phyloP scores from a whole-genome alignment of 768 basidiomycete genomes.

The Coprinopsis strossmayeri region DNA sequence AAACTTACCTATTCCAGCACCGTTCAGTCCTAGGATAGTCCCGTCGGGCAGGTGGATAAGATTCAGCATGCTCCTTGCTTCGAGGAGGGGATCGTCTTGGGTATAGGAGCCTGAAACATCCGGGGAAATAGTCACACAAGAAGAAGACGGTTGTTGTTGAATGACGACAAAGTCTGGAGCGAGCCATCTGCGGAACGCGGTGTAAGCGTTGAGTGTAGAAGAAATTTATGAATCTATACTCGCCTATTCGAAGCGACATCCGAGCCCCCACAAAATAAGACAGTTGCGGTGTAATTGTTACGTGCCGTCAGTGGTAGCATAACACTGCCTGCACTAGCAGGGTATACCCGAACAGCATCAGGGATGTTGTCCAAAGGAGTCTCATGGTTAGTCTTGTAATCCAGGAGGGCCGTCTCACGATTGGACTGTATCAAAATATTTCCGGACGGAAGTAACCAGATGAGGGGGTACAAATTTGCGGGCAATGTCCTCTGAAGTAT shows the following conservation, averaged over 20 bases:
- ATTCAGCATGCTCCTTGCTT: constrained; percentile 66
- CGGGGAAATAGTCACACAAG: constrained; percentile 76
- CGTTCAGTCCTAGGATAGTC: constrained; percentile 60
- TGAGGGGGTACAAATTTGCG: constrained; percentile 68
- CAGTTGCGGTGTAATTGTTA: constrained; percentile 77
- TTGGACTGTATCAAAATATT: constrained; percentile 56
- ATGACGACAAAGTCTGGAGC: constrained; percentile 42
- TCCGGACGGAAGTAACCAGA: constrained; percentile 65
- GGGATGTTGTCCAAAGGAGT: constrained; percentile 55
- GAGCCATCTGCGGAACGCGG: constrained; percentile 30
- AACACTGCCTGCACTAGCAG: constrained; percentile 66
- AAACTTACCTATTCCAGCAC: constrained; percentile 51
- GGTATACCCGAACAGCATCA: constrained; percentile 63
- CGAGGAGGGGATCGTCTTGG: constrained; percentile 59
- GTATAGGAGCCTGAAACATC: constrained; percentile 52
- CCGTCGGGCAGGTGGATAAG: constrained; percentile 66
- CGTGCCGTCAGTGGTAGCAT: constrained; percentile 77
- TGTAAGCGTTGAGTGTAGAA: neutral
- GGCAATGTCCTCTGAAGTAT: constrained; percentile 65
- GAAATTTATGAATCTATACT: constrained; percentile 9
- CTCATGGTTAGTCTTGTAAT: constrained; percentile 51
- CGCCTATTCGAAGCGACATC: constrained; percentile 42
- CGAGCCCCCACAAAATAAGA: constrained; percentile 81
- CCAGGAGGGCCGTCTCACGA: constrained; percentile 54
- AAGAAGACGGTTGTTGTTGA: constrained; percentile 49